Base-by-base conservation (phyloP, 495 filamentous ascomycete genomes). In the Stereocaulon alpinum region DNA sequence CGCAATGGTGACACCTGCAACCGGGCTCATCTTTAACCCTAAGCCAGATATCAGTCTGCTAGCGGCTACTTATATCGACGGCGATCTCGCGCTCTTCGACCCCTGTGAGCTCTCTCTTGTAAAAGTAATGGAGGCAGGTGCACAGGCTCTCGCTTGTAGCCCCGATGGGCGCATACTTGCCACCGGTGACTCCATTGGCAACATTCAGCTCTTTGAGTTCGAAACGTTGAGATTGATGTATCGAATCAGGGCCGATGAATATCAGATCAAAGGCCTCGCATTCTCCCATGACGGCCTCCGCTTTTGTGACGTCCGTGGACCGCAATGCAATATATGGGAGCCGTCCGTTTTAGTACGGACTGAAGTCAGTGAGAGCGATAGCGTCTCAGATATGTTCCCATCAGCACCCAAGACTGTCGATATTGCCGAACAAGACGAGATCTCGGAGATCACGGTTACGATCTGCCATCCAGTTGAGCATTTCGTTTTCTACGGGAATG, bases 261-360 rank as follows among this genome's bases (percentile, higher is more conserved):
- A 48, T 18, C 37, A 45, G 40, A 67, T 73, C 58, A 66, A 63
- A 40, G 48, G 60, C 6, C 15, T 73, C 22, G 64, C 66, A 17
- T 73, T 73, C 55, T 66, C 56, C 22, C 62, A 22, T 34, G 65
- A 69, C 42, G 52, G 64, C 45, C 62, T 68, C 6, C 67, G 42
- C n/a, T 63, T 74, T 55, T 40, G 49, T 2, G 70, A 74, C 50
- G 66, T 71, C 40, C 56, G 69, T 56, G 69, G 70, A 1, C 49
- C 60, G 3, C 66, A 71, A 41, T 70, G 66, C 55, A 70, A 62
- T 41, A 59, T 72, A 17, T 74, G 71, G 72, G 64, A 63, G 50
- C 68, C 59, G 27, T 54, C 61, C 12, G 34, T 56, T 7, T 49
- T 56, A 18, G 40, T 55, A 14, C 51, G 49, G 18, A 50, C 41